Base-by-base conservation (phyloP, 768 basidiomycete genomes). In the Clitopilus hobsonii region DNA sequence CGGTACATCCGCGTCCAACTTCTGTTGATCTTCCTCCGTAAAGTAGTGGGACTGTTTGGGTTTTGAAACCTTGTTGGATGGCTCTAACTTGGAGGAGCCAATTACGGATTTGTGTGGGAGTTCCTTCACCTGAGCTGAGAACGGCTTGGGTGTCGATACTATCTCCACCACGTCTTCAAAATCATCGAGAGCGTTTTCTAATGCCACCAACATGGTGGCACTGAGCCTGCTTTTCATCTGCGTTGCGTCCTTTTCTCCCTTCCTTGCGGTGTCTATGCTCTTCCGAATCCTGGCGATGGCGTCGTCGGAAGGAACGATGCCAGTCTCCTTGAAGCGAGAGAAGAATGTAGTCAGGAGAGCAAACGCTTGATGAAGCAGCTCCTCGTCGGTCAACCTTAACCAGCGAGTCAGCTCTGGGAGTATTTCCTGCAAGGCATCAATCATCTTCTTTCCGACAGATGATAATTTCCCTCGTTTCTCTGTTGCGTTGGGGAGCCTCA, bases 311-410 rank as follows among this genome's bases (percentile, higher is more conserved):
- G 89, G 92, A 2, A 68, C 74, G 2, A 85, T 72, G 5, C 73
- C 69, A 1, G 82, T 81, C 45, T 84, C 81, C 51, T 80, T 79
- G 71, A 97, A 93, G 56, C 89, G 84, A 18, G 82, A 80, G 50
- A 98, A 74, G 24, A 98, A 77, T 11, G 84, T 81, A 63, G 90
- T 85, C 22, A 98, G 74, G 20, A 98, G 77, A 50, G 89, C 77
- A 59, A 91, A 94, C 0, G 94, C 88, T 62, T 95, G 92, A 68
- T 94, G 87, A 2, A 98, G 75, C 5, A 97, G 78, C 65, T 98
- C 96, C 61, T 88, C 81, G 69, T 98, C 93, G 11, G 94, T 98
- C 29, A 98, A 77, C 23, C 95, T 86, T 48, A 98, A 73, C 97
- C 97, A 99, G 51, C 83, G 79, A 16, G 86, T 77, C 49, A 96